Conservation (phyloP, 1,284 basidiomycete genomes). For the Pseudozyma flocculosa region DNA sequence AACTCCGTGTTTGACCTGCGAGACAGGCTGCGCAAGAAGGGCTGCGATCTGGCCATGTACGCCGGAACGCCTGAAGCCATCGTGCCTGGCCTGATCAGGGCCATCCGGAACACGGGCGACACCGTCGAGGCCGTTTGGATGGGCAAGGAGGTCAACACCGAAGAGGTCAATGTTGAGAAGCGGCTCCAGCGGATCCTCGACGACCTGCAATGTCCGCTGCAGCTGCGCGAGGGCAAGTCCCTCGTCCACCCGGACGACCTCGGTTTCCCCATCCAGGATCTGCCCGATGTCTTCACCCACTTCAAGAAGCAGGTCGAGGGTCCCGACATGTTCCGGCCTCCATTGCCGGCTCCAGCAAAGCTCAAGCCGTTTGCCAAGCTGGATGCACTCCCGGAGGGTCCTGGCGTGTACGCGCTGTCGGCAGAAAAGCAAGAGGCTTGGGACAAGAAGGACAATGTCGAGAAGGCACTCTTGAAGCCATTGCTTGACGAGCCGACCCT, state of each 20-base stretch:
- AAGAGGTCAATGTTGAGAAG: conserved; percentile 39
- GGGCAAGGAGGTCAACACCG: conserved; percentile 59
- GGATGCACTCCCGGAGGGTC: conserved; percentile 8
- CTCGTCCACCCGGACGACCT: conserved; percentile 27
- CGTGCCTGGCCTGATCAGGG: conserved; percentile 56
- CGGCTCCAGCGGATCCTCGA: conserved; percentile 9
- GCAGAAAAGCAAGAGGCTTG: conserved; percentile 4
- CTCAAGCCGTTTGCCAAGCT: conserved; percentile 36
- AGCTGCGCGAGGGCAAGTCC: conserved; percentile 25
- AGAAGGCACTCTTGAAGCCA: conserved; percentile 30
- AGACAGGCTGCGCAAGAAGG: conserved; percentile 14
- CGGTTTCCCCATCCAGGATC: conserved; percentile 37
- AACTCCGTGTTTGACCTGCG: conserved; percentile 43
- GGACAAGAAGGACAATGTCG: conserved; percentile 14
- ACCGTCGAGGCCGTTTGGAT: conserved; percentile 61
- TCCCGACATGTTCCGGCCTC: conserved; percentile 29
- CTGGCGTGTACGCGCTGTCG: conserved; percentile 22
- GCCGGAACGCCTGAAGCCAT: conserved; percentile 44
- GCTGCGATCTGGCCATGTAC: conserved; percentile 42
- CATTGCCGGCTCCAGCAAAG: conserved; percentile 23
- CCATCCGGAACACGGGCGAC: conserved; percentile 57
- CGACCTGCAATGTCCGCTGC: conserved; percentile 10
- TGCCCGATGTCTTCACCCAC: conserved; percentile 50
- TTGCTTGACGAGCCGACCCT: conserved; percentile 30
- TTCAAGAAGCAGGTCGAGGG: conserved; percentile 49